Evolutionary conservation across 805 yeast genomes (phyloP).

Genomic region (Cyberlindnera lachancei): DNA sequence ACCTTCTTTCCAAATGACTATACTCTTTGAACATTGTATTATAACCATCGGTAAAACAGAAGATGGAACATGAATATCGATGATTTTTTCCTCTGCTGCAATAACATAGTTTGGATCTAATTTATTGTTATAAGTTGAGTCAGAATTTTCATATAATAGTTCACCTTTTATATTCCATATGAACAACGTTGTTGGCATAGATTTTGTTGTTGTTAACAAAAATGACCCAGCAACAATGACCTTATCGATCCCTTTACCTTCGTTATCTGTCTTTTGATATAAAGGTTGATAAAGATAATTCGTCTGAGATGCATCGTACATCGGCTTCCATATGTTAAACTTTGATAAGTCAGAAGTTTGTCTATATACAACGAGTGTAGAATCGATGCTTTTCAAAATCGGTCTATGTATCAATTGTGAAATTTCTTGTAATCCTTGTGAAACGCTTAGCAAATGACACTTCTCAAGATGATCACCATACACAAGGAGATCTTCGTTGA

Average conservation of each 20-base stretch:
- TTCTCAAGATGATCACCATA: slow-evolving; percentile 13
- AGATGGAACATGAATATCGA: too few species aligned
- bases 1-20: too few species aligned
- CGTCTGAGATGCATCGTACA: slow-evolving; percentile 1
- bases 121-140: too few species aligned
- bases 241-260: slow-evolving; percentile 5
- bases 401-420: slow-evolving; percentile 1
- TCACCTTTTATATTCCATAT: too few species aligned
- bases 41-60: too few species aligned
- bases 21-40: too few species aligned
- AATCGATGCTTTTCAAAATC: neutral
- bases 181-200: slow-evolving; percentile 14
- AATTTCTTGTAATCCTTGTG: slow-evolving; percentile 5
- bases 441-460: slow-evolving; percentile 3
- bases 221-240: slow-evolving; percentile 1
- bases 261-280: slow-evolving; percentile 1
- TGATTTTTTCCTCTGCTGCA: too few species aligned
- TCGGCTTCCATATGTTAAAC: too few species aligned
- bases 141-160: too few species aligned
- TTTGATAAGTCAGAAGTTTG: slow-evolving; percentile 5
- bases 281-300: slow-evolving; percentile 6
- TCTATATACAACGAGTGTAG: slow-evolving; percentile 10
- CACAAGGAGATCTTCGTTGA: slow-evolving; percentile 9
- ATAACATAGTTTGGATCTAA: too few species aligned
- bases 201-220: slow-evolving; percentile 2